phyloP scores from a whole-genome alignment of 164 flowering plant species.

The Umbilicus rupestris region DNA sequence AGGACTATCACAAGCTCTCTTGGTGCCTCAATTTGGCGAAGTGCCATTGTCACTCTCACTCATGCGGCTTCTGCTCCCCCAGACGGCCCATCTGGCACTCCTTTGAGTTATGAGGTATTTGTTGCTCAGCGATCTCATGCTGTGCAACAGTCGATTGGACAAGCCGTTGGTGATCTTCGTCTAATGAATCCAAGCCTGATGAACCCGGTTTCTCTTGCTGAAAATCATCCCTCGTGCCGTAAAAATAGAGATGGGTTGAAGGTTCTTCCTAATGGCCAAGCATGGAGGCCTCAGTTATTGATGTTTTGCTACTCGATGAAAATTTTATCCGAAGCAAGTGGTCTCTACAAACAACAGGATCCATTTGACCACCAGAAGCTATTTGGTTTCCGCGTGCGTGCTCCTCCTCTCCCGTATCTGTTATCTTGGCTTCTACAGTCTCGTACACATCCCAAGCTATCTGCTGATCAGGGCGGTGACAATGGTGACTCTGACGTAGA shows the following conservation, averaged over 20 bases:
- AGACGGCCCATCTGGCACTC: slow-evolving; percentile 82
- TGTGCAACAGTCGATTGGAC: slow-evolving; percentile 80
- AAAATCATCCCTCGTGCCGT: slow-evolving; percentile 87
- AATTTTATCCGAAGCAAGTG: slow-evolving; percentile 68
- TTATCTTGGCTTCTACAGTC: slow-evolving; percentile 81
- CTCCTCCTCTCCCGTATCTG: slow-evolving; percentile 89
- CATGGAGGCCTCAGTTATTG: slow-evolving; percentile 74
- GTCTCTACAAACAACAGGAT: slow-evolving; percentile 73
- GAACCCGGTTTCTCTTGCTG: slow-evolving; percentile 86
- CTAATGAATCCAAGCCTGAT: slow-evolving; percentile 68
- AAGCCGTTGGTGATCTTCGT: slow-evolving; percentile 82
- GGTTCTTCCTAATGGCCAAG: slow-evolving; percentile 87
- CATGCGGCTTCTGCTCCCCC: slow-evolving; percentile 96
- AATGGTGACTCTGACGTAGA: slow-evolving; percentile 78
- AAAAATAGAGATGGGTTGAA: slow-evolving; percentile 78
- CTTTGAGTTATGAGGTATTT: slow-evolving; percentile 76
- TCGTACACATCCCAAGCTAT: slow-evolving; percentile 76
- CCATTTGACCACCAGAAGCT: slow-evolving; percentile 61
- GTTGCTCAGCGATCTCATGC: slow-evolving; percentile 81
- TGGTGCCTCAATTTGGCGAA: slow-evolving; percentile 74
- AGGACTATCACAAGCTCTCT: slow-evolving; percentile 48
- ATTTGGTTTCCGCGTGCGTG: slow-evolving; percentile 76
- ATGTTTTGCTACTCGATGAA: slow-evolving; percentile 76
- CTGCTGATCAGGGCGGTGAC: slow-evolving; percentile 66
- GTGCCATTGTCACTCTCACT: slow-evolving; percentile 74